phyloP scores from a whole-genome alignment of 495 filamentous ascomycete species.

The Aspergillus asperescens region DNA sequence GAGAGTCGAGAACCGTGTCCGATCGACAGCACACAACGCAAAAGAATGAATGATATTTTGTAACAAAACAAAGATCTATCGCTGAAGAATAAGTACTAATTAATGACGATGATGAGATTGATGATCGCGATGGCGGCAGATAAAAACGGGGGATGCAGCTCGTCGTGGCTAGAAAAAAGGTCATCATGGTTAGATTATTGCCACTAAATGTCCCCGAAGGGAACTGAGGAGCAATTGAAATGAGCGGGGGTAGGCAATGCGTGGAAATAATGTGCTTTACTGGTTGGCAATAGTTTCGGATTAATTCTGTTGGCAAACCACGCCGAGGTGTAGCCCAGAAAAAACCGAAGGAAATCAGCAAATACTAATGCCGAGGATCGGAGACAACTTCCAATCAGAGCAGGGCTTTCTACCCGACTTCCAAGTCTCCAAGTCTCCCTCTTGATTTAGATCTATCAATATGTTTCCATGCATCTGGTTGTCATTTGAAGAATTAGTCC shows the following conservation, averaged over 20 bases:
- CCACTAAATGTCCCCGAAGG: no score
- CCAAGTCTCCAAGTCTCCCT: neutral
- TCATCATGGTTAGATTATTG: no score
- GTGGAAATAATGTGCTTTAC: no score
- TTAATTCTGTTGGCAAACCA: no score
- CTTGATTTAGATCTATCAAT: neutral
- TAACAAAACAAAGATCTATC: neutral
- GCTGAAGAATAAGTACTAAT: neutral
- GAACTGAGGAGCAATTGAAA: no score
- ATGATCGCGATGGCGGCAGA: conserved; percentile 5
- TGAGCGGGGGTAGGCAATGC: no score
- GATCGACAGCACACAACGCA: neutral
- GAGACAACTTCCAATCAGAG: conserved; percentile 15
- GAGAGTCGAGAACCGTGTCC: neutral
- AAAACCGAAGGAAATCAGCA: neutral
- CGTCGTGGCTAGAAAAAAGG: no score
- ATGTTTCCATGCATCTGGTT: neutral
- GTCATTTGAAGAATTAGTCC: no score
- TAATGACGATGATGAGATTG: neutral
- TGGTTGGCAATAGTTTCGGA: no score
- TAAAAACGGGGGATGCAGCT: no score
- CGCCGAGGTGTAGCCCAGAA: neutral
- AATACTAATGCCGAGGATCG: conserved; percentile 16
- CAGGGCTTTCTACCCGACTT: neutral
- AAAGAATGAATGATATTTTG: neutral